Conservation (phyloP, 257 asterid genomes). For the Sherardia arvensis region DNA sequence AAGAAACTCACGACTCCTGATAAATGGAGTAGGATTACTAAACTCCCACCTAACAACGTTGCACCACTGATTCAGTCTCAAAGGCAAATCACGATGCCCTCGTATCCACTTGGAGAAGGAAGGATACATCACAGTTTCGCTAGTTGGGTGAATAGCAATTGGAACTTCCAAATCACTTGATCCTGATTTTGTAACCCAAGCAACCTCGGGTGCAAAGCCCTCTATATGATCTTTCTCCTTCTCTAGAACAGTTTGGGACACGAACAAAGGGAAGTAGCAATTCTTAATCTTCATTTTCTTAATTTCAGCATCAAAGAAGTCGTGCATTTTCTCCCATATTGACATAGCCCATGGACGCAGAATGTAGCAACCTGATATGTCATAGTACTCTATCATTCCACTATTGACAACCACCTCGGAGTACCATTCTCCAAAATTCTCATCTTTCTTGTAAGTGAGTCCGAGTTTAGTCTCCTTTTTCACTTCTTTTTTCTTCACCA, state of each 20-base stretch:
- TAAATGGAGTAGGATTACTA: slow-evolving; percentile 97
- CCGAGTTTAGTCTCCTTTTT: slow-evolving; percentile 95
- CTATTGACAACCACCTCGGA: slow-evolving; percentile 83
- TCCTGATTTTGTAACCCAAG: slow-evolving; percentile 98
- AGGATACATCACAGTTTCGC: slow-evolving; percentile 99
- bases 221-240: slow-evolving; percentile 92
- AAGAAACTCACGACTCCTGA: slow-evolving; percentile 97
- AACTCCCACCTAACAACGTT: slow-evolving; percentile 98
- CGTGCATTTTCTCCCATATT: slow-evolving; percentile 83
- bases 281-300: slow-evolving; percentile 93
- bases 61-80: slow-evolving; percentile 97
- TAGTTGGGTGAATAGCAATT: slow-evolving; percentile 94
- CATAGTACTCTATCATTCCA: slow-evolving; percentile 91
- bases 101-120: slow-evolving; percentile 95
- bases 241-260: slow-evolving; percentile 63
- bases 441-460: slow-evolving; percentile 75
- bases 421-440: no score
- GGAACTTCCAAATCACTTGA: slow-evolving; percentile 89
- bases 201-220: slow-evolving; percentile 98
- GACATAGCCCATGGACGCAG: slow-evolving; percentile 98
- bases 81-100: slow-evolving; percentile 95
- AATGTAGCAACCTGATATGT: slow-evolving; percentile 95
- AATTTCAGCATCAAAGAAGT: slow-evolving; percentile 80
- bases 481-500: slow-evolving; percentile 80
- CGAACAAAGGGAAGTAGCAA: slow-evolving; percentile 90